Conservation (phyloP, 179 eudicot species). For the Beta corolliflora region DNA sequence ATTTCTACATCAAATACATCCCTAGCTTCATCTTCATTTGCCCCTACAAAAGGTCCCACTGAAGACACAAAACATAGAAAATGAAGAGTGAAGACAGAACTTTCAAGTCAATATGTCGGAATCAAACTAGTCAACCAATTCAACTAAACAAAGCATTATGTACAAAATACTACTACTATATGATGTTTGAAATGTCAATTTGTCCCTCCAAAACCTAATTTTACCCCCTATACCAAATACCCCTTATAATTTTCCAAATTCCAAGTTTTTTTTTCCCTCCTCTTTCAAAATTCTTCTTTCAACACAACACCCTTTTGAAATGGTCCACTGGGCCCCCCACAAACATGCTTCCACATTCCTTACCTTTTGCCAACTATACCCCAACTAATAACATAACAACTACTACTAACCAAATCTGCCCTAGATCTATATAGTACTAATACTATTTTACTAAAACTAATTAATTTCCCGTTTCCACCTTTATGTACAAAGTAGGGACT, state of each 20-base stretch:
- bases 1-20: background rate
- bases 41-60: background rate
- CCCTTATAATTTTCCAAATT: conserved; percentile 8
- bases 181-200: conserved; percentile 25
- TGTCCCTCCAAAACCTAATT: conserved; percentile 27
- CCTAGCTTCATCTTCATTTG: too few relatives aligned
- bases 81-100: background rate
- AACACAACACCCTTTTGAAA: conserved; percentile 28
- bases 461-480: background rate
- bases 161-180: conserved; percentile 29
- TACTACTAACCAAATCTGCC: conserved; percentile 37
- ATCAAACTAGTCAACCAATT: conserved; percentile 33
- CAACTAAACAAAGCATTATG: conserved; percentile 16
- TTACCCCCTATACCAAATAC: conserved; percentile 21
- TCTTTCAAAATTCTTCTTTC: conserved; percentile 13
- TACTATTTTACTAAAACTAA: conserved; percentile 16
- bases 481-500: conserved; percentile 55
- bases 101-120: conserved; percentile 25
- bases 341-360: conserved; percentile 2
- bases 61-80: background rate
- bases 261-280: background rate
- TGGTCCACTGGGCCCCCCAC: conserved; percentile 16
- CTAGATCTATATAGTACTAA: conserved; percentile 7
- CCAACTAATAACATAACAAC: conserved; percentile 31
- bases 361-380: conserved; percentile 32